Evolutionary conservation across 345 rosid species (phyloP).

Genomic region (Linum trigynum): DNA sequence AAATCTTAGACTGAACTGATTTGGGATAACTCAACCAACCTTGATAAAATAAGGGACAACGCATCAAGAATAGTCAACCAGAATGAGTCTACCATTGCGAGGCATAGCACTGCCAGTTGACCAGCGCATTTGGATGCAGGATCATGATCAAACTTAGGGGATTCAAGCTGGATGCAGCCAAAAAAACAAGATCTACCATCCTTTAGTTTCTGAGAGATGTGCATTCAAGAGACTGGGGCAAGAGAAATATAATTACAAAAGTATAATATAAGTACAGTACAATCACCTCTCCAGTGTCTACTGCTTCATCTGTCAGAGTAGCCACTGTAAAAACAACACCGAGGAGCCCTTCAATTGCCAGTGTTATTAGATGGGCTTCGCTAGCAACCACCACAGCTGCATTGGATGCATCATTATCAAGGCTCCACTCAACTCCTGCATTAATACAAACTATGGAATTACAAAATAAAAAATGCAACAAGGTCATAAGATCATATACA

Average conservation of each 20-base stretch:
- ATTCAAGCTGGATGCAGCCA: slow-evolving; percentile 58
- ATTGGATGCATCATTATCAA: slow-evolving; percentile 95
- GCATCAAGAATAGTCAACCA: slow-evolving; percentile 98
- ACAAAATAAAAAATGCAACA: slow-evolving; percentile 7
- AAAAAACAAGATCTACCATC: slow-evolving; percentile 11
- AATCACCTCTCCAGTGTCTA: slow-evolving; percentile 83
- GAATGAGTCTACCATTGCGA: slow-evolving; percentile 87
- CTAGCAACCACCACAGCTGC: slow-evolving; percentile 96
- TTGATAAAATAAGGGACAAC: slow-evolving; percentile 81
- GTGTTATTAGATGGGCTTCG: slow-evolving; percentile 93
- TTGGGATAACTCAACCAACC: slow-evolving; percentile 37
- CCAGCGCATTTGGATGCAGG: slow-evolving; percentile 50
- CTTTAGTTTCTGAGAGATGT: slow-evolving; percentile 2
- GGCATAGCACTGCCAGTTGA: slow-evolving; percentile 64
- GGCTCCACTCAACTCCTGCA: slow-evolving; percentile 96
- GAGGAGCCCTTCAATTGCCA: slow-evolving; percentile 90
- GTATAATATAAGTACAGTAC: slow-evolving; percentile 8
- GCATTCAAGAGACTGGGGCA: neutral
- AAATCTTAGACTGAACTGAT: slow-evolving; percentile 4
- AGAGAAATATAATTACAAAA: slow-evolving; percentile 5
- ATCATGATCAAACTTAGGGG: slow-evolving; percentile 72
- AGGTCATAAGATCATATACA: neutral
- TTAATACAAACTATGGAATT: neutral
- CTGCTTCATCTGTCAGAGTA: slow-evolving; percentile 92
- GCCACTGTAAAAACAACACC: slow-evolving; percentile 94